phyloP scores from a whole-genome alignment of 331 rosid species.

The Ulmus americana region DNA sequence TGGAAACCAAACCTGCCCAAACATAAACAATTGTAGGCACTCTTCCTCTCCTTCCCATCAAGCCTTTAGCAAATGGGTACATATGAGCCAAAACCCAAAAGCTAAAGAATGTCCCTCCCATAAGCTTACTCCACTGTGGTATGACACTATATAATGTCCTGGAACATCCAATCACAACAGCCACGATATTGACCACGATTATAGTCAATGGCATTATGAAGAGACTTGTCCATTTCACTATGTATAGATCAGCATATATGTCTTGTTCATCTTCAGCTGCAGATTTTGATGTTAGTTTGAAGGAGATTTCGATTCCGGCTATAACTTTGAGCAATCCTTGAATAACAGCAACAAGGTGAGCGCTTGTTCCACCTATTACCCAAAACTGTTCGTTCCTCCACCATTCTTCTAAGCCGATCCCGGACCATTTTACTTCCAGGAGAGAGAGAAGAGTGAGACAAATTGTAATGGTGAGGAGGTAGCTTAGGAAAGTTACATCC shows the following conservation, averaged over 20 bases:
- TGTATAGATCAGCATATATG: conserved; percentile 52
- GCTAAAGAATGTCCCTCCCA: conserved; percentile 59
- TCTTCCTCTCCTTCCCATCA: conserved; percentile 73
- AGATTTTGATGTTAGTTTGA: conserved; percentile 54
- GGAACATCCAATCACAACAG: conserved; percentile 43
- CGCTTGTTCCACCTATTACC: conserved; percentile 70
- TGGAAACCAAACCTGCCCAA: conserved; percentile 57
- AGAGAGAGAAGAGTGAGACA: conserved; percentile 57
- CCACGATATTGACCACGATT: conserved; percentile 41
- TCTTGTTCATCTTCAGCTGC: conserved; percentile 45
- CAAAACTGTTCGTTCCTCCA: conserved; percentile 76
- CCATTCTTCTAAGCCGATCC: conserved; percentile 60
- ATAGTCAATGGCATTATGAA: conserved; percentile 58
- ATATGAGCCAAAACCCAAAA: conserved; percentile 73
- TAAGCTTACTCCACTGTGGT: conserved; percentile 57
- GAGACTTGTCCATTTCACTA: conserved; percentile 65
- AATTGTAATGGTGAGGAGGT: conserved; percentile 42
- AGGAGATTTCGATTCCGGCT: conserved; percentile 59
- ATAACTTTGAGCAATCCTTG: conserved; percentile 58
- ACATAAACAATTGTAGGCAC: conserved; percentile 57
- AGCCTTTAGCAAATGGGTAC: conserved; percentile 74
- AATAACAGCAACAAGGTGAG: conserved; percentile 63
- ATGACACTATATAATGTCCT: conserved; percentile 57
- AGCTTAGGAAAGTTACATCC: conserved; percentile 35
- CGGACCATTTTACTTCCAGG: conserved; percentile 72